Conservation (phyloP, 768 basidiomycete species). For the Lactifluus piperatus region DNA sequence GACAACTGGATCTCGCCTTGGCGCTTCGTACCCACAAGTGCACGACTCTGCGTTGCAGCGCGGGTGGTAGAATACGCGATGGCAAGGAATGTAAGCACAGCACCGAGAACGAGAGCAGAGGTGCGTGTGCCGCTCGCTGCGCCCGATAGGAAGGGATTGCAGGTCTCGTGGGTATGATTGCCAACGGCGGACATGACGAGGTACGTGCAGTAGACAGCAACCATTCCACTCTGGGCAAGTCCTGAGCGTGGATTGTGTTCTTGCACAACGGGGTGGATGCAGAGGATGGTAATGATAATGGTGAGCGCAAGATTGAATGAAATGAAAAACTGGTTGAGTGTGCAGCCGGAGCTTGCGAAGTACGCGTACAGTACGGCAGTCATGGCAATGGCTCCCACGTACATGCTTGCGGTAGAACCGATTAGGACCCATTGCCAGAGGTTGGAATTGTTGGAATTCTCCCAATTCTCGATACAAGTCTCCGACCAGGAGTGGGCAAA, state of each 20-base stretch:
- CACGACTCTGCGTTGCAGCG: constrained; percentile 92
- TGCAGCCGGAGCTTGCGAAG: constrained; percentile 82
- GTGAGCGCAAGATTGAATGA: constrained; percentile 84
- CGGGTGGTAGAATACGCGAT: constrained; percentile 96
- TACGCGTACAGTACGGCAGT: constrained; percentile 87
- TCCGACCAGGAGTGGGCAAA: constrained; percentile 99
- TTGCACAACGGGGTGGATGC: constrained; percentile 79
- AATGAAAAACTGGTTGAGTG: constrained; percentile 95
- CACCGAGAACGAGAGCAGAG: constrained; percentile 84
- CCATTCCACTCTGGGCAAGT: constrained; percentile 92
- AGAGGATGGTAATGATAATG: constrained; percentile 70
- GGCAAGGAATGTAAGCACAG: constrained; percentile 92
- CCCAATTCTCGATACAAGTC: constrained; percentile 94
- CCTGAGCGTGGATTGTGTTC: constrained; percentile 92
- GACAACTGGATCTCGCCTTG: constrained; percentile 56
- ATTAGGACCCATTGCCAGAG: constrained; percentile 96
- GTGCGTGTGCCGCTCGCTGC: constrained; percentile 56
- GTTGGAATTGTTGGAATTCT: constrained; percentile 64
- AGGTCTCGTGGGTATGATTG: constrained; percentile 78
- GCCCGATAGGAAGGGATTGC: constrained; percentile 75
- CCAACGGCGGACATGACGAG: constrained; percentile 89
- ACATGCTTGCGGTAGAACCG: constrained; percentile 85
- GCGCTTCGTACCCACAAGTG: constrained; percentile 70
- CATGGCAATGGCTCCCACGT: constrained; percentile 72
- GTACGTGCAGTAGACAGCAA: constrained; percentile 96